Evolutionary conservation across 1,139 yeast genomes (phyloP).

Genomic region (Yamadazyma kanchanaburiensis): DNA sequence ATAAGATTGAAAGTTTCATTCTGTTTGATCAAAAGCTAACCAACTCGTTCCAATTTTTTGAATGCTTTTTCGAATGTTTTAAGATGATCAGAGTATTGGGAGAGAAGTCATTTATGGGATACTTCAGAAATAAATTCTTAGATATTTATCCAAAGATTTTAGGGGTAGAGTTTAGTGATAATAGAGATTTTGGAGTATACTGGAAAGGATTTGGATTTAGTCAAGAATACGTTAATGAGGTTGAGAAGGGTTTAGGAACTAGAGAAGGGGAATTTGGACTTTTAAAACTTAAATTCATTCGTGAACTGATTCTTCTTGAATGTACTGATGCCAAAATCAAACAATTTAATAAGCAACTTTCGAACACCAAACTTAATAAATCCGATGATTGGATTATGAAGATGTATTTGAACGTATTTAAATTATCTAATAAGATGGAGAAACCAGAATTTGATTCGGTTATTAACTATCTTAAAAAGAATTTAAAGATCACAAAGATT

Average conservation of each 20-base stretch:
- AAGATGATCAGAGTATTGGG: conserved; percentile 35
- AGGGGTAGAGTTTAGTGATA: conserved; percentile 28
- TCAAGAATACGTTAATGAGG: conserved; percentile 8
- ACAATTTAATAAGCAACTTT: conserved; percentile 24
- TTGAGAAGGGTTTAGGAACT: conserved; percentile 7
- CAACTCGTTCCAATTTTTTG: conserved; percentile 35
- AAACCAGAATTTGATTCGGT: conserved; percentile 24
- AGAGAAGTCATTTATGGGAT: conserved; percentile 27
- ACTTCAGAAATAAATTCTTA: conserved; percentile 18
- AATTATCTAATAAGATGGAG: conserved; percentile 15
- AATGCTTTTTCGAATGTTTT: conserved; percentile 30
- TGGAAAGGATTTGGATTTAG: conserved; percentile 36
- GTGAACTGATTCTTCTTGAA: conserved; percentile 21
- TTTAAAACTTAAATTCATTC: conserved; percentile 22
- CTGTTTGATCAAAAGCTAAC: conserved; percentile 44
- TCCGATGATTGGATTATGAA: conserved; percentile 17
- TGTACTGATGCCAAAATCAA: conserved; percentile 14
- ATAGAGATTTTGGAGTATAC: conserved; percentile 45
- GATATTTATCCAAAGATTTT: conserved; percentile 8
- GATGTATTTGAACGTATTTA: conserved; percentile 22
- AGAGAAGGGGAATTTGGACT: conserved; percentile 4
- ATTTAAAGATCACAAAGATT: conserved; percentile 26
- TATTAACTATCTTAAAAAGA: conserved; percentile 28
- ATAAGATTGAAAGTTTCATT: conserved; percentile 60
- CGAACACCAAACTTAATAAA: conserved; percentile 12